Conservation (phyloP, 306 rosid species). For the Canavalia ensiformis region DNA sequence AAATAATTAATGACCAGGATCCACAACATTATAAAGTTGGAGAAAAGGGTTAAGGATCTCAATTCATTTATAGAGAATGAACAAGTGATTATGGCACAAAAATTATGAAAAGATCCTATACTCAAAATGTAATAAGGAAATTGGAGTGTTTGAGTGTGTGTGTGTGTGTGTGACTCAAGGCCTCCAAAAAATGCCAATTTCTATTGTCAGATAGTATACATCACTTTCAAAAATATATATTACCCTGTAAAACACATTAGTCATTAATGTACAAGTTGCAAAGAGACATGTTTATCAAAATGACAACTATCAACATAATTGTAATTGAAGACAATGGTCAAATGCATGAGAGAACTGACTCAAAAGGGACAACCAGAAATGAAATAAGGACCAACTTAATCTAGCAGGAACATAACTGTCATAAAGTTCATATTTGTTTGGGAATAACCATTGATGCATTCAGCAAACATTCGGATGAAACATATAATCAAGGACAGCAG, state of each 20-base stretch:
- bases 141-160: background rate
- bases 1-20: slow-evolving; percentile 13
- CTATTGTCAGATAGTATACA: background rate
- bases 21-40: background rate
- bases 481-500: background rate
- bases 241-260: background rate
- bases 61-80: background rate
- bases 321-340: slow-evolving; percentile 3
- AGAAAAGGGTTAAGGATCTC: background rate
- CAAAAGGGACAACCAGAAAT: slow-evolving; percentile 8
- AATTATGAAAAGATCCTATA: background rate
- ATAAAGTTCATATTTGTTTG: background rate
- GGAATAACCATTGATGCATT: background rate
- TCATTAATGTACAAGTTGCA: background rate
- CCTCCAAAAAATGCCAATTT: background rate
- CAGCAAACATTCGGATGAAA: background rate
- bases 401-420: background rate
- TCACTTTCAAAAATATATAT: slow-evolving; percentile 13
- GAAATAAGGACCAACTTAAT: background rate
- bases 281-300: background rate
- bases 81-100: background rate
- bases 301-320: background rate
- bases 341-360: background rate
- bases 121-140: background rate
- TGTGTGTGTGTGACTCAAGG: background rate